These are phyloP conservation scores for Filobasidium uniguttulatum DNA, from an alignment of 1,284 basidiomycete species.

Conservation along the genomic window DNA sequence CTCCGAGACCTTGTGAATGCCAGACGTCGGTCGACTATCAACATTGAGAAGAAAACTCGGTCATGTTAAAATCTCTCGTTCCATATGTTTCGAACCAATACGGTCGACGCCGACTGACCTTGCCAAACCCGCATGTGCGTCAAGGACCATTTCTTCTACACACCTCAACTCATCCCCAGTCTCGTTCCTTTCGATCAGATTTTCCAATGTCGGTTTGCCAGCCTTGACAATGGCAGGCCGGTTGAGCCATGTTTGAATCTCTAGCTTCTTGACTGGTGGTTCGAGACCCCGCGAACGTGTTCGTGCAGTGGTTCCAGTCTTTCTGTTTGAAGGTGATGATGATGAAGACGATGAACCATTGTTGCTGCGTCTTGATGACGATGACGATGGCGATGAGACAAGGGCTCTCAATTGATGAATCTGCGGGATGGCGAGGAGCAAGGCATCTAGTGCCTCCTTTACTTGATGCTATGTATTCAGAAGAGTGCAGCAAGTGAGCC, in stretches of 20 bases:
- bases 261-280: neutral
- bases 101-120: too few species aligned
- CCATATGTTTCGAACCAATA: too few species aligned
- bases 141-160: neutral
- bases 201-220: neutral
- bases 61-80: too few species aligned
- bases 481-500: neutral
- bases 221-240: conserved; percentile 1
- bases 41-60: too few species aligned
- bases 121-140: too few species aligned
- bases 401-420: neutral
- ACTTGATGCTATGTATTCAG: neutral
- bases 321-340: neutral
- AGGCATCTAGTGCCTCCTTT: neutral
- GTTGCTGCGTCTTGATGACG: neutral
- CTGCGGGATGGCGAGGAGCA: neutral
- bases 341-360: neutral
- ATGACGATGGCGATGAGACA: neutral
- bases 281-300: neutral
- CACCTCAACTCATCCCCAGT: neutral
- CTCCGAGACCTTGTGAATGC: too few species aligned
- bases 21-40: too few species aligned
- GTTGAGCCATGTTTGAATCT: neutral
- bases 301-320: neutral
- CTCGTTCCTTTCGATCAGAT: neutral